Base-by-base conservation (phyloP, 768 basidiomycete genomes). In the Lactarius quietus region DNA sequence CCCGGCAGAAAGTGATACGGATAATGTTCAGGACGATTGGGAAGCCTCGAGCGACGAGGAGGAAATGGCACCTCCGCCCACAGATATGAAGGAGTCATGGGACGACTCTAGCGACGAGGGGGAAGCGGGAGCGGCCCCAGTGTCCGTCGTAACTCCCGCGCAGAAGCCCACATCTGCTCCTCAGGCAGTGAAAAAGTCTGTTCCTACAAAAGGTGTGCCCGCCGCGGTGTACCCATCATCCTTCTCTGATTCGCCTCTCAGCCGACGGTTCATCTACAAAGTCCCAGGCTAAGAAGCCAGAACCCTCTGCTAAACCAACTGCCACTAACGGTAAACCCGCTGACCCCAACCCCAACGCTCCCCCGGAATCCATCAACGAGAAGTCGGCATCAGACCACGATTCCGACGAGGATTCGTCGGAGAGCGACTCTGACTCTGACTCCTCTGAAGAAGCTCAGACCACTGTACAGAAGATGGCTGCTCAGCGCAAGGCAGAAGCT, bases 401-500 rank as follows among this genome's bases (percentile, higher is more conserved):
- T 20, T 74, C 70, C 3, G 70, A 72, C 62, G 61, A 72, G 61
- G 64, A 72, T 55, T 68, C 60, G 35, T 73, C 72, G 10, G 75
- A 79, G 33, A 78, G 78, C 28, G 80, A 80, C 61, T 82, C 82
- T 8, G 73, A 74, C 6, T 80, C 80, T 0, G 84, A 84, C 20
- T 83, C 54, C 12, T 57, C 82, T 15, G 87, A 87, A 14, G 88
- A 88, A 61, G 89, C 86, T 53, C 77, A 91, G 73, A 88, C 90
- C 3, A 80, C 76, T 31, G 77, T 86, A 5, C 88, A 95, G 76
- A 84, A 82, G 66, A 75, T 87, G 72, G 84, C 84, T 12, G 84
- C 85, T 23, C 84, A 90, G 74, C 81, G 80, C 68, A 96, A 95
- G 77, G 88, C 87, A 0, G 90, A 92, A 68, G 93, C 94, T n/a